phyloP scores from a whole-genome alignment of 306 rosid species.

The Dicorynia guianensis region DNA sequence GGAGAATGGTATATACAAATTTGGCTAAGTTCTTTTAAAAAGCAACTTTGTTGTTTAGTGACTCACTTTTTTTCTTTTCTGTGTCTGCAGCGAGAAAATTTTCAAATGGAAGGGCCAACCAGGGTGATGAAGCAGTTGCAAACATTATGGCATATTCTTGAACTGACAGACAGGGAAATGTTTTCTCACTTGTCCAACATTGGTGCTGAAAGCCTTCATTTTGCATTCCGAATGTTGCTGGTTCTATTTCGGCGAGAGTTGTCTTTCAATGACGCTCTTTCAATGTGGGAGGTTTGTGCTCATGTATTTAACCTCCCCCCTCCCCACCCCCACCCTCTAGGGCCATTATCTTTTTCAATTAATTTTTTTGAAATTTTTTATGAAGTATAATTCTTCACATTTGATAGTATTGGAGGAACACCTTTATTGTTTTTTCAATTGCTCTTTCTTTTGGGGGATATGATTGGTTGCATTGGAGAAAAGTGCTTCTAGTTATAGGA shows the following conservation, averaged over 20 bases:
- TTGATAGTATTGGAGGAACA: constrained; percentile 22
- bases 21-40: constrained; percentile 42
- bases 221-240: constrained; percentile 93
- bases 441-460: constrained; percentile 6
- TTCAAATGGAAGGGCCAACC: constrained; percentile 95
- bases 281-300: constrained; percentile 95
- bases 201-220: constrained; percentile 98
- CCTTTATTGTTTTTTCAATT: neutral
- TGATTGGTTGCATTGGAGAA: constrained; percentile 5
- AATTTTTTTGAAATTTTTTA: constrained; percentile 9
- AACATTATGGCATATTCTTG: constrained; percentile 84
- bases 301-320: neutral
- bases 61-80: constrained; percentile 48
- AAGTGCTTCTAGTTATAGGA: constrained; percentile 22
- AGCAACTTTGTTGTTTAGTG: constrained; percentile 35
- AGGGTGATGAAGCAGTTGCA: constrained; percentile 92
- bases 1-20: constrained; percentile 86
- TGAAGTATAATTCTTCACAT: constrained; percentile 6
- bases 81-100: constrained; percentile 77
- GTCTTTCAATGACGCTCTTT: constrained; percentile 87
- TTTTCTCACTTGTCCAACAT: constrained; percentile 79
- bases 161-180: constrained; percentile 79
- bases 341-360: neutral
- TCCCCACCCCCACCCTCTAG: neutral
- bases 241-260: constrained; percentile 96